Percentiles rank a stretch among this genome's conserved stretches.
phyloP scores from a whole-genome alignment of 2,329 filamentous ascomycete species.

The Claviceps pusilla region DNA sequence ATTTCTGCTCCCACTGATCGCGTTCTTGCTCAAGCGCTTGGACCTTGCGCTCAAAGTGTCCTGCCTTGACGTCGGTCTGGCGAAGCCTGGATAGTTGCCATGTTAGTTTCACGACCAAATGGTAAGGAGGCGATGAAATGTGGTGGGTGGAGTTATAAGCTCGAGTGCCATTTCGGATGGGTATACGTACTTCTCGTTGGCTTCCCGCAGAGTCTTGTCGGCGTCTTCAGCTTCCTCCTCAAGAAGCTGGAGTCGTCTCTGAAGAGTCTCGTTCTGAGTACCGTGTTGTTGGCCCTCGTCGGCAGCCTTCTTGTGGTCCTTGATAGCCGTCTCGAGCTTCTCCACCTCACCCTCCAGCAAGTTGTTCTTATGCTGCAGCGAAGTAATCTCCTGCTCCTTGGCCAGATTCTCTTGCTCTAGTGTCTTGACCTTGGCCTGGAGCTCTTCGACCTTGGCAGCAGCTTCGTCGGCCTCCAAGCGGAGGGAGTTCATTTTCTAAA shows the following conservation, averaged over 20 bases:
- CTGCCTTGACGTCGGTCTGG: slow-evolving; percentile 97
- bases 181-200: slow-evolving; percentile 84
- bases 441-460: slow-evolving; percentile 67
- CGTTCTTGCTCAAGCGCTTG: slow-evolving; percentile 84
- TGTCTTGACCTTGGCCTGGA: slow-evolving; percentile 70
- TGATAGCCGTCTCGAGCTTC: slow-evolving; percentile 72
- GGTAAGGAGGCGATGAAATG: background rate
- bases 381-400: slow-evolving; percentile 98
- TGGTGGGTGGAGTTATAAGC: background rate
- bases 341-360: slow-evolving; percentile 82
- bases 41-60: slow-evolving; percentile 98
- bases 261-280: slow-evolving; percentile 80
- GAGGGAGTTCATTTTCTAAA: slow-evolving; percentile 85
- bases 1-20: slow-evolving; percentile 93
- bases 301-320: slow-evolving; percentile 75
- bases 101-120: slow-evolving; percentile 7
- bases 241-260: slow-evolving; percentile 83
- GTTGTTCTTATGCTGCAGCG: slow-evolving; percentile 86
- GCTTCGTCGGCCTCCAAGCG: slow-evolving; percentile 87
- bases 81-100: slow-evolving; percentile 52
- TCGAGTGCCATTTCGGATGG: background rate
- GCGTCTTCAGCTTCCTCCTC: slow-evolving; percentile 96
- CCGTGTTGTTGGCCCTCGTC: slow-evolving; percentile 70
- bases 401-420: slow-evolving; percentile 89
- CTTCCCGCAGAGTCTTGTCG: slow-evolving; percentile 90